These are phyloP conservation scores for Coemansia biformis DNA, from an alignment of 192 early-diverging fungal species.

Conservation along the genomic window DNA sequence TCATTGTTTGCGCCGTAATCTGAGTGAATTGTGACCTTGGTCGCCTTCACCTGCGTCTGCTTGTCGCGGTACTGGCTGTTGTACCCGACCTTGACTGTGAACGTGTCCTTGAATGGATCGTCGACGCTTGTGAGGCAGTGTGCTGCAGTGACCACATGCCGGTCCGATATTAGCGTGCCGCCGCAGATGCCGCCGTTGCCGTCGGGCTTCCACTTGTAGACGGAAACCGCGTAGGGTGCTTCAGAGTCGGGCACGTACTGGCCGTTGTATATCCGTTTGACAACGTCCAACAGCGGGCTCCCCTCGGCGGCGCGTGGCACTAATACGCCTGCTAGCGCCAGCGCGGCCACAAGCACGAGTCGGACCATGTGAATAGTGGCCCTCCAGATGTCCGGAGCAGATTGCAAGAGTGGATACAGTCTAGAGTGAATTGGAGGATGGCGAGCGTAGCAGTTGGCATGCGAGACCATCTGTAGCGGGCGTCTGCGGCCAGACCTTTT, in stretches of 20 bases:
- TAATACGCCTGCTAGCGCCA: too few relatives aligned
- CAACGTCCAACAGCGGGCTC: background rate
- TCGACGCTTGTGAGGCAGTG: slow-evolving; percentile 9
- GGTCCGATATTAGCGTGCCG: slow-evolving; percentile 18
- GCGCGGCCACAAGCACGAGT: too few relatives aligned
- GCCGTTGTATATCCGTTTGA: slow-evolving; percentile 17
- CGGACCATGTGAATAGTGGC: too few relatives aligned
- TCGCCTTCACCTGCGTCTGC: background rate
- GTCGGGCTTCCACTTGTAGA: background rate
- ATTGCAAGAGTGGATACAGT: too few relatives aligned
- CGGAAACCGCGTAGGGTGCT: slow-evolving; percentile 7
- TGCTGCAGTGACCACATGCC: slow-evolving; percentile 16
- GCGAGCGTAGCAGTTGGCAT: too few relatives aligned
- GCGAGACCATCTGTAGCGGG: too few relatives aligned
- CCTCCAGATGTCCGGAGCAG: too few relatives aligned
- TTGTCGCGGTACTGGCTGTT: slow-evolving; percentile 3
- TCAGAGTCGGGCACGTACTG: background rate
- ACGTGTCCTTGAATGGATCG: background rate
- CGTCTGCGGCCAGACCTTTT: too few relatives aligned
- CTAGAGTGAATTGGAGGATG: too few relatives aligned
- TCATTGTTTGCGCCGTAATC: background rate
- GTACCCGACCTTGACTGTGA: slow-evolving; percentile 6
- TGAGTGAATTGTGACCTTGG: slow-evolving; percentile 7
- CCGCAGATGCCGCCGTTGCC: slow-evolving; percentile 4
- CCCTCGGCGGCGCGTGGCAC: too few relatives aligned